Evolutionary conservation across 2,329 filamentous ascomycete genomes (phyloP), one percentile per base, ranked within the genome.

Genomic region (Magnaporthiopsis incrustans): DNA sequence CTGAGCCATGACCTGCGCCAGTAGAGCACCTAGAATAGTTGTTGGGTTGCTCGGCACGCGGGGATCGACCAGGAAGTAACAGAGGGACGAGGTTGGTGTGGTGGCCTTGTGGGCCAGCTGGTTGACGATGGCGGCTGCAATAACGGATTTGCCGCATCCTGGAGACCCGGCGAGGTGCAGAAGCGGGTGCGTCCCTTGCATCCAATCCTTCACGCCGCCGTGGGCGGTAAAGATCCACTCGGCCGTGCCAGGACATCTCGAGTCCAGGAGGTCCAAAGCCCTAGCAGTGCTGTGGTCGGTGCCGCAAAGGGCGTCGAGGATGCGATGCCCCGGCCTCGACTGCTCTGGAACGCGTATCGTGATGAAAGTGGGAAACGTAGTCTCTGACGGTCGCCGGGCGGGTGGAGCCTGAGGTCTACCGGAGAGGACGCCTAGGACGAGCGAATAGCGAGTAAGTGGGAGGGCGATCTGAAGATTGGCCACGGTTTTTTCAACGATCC

Each of bases 81-180:
- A 57, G 22, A 60, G 22, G 15, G 60, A 56, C 26, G 44, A 44
- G 12, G 15, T 57, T 26, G 12, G 26, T 15, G 14, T 38, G 4
- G 58, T 27, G 44, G 18, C 25, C 18, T n/a, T 30, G 22, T 33
- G n/a, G 14, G 25, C 22, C 7, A 62, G 50, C 3, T 27, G 44
- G 22, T 35, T 44, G n/a, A 57, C 27, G 25, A 75, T 67, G 1
- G 67, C 61, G 4, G 67, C 68, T 0, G 67, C 32, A 30, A 74
- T 58, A 1, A 66, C 67, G 1, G 72, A 69, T 60, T 74, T 75
- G 5, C 73, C 73, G 59, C 68, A 65, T 3, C 70, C 73, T 7
- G 68, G 69, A 10, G 71, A 65, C 4, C 73, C 72, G 0, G 70
- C 69, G 10, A 61, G 33, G 5, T 25, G 38, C 1, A 61, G 60